Evolutionary conservation across 306 rosid species (phyloP), one percentile per base, ranked within the genome.

Genomic region (Luffa aegyptiaca): DNA sequence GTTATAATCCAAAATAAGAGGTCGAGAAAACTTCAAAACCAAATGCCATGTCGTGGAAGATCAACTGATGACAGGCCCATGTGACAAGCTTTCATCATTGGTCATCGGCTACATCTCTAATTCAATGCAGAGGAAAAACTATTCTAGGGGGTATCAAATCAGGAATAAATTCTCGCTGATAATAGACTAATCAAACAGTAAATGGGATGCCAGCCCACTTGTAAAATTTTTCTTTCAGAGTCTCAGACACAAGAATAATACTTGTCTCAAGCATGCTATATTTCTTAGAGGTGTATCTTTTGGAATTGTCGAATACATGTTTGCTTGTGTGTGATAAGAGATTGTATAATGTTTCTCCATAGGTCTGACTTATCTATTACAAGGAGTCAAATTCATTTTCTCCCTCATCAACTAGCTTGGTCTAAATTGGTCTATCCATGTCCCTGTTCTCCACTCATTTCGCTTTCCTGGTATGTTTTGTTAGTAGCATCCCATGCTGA

Each of bases 241-340:
- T 26, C 31, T 26, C 31, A 26, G 31, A 26, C 44, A 64, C 46
- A 65, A 39, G 49, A 14, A 39, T 36, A 65, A 17, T 36, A 39
- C 1, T 21, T 46, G 56, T 46, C 39, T 44, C 36, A 45, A 71
- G 56, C 37, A 20, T 21, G 57, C 56, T 44, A 71, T 71, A 71
- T 71, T n/a, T n/a, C 76, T 45, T 21, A 71, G 39, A 45, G 55
- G 37, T 21, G 21, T 5, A 45, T 17, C 56, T 45, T 46, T 45
- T 20, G 21, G n/a, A 33, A 21, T 48, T 72, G 77, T 72, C 53
- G 26, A 72, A 26, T 72, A 71, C 77, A 72, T 72, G 77, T 72
- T 72, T 48, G 42, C 77, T 48, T 3, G 7, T 72, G 5, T 48
- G 77, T 13, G 4, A 64, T 37, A 64, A 33, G 72, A 64, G 46